Evolutionary conservation across 2,329 filamentous ascomycete species (phyloP), one percentile per base, ranked within the genome.

Genomic region (Alternaria incomplexa): DNA sequence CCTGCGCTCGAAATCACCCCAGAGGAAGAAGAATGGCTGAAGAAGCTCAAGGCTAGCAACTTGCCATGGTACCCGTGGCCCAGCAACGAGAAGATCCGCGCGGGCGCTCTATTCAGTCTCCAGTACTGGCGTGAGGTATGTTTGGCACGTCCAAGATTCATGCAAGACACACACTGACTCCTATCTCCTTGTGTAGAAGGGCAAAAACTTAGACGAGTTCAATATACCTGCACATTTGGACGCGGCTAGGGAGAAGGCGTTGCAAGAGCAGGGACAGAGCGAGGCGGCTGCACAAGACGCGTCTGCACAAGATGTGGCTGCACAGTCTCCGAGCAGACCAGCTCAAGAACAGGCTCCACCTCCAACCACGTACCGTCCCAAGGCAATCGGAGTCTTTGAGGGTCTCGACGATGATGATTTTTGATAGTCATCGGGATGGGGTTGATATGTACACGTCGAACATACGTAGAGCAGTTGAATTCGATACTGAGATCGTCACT

Each of bases 61-160:
- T 61, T 72, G 7, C 60, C 66, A 3, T 96, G 93, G 81, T 85
- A 89, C 50, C 92, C 93, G 1, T 96, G 92, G 92, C 92, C 92
- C 0, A 84, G 83, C 26, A 89, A 92, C 65, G 87, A 90, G 30
- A 86, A 88, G 62, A 92, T 96, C 65, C 86, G 88, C 30, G 82
- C 83, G 15, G 92, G 93, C 36, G 89, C 89, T 2, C 83, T 96
- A 45, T 71, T 68, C 61, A 70, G 72, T n/a, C 50, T 74, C 44
- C 67, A 69, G 44, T 68, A 69, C 36, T 73, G 69, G 56, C 69
- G 69, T 25, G 71, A 72, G 6, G 48, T 52, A 52, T 12, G 48
- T 52, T n/a, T 20, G 30, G 30, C 20, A 52, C 7, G 1, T 17
- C 20, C 15, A 5, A 25, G 6, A 40, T 52, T 11, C 17, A 11